Evolutionary conservation across 345 rosid species (phyloP), one percentile per base, ranked within the genome.

Genomic region (Populus davidiana): DNA sequence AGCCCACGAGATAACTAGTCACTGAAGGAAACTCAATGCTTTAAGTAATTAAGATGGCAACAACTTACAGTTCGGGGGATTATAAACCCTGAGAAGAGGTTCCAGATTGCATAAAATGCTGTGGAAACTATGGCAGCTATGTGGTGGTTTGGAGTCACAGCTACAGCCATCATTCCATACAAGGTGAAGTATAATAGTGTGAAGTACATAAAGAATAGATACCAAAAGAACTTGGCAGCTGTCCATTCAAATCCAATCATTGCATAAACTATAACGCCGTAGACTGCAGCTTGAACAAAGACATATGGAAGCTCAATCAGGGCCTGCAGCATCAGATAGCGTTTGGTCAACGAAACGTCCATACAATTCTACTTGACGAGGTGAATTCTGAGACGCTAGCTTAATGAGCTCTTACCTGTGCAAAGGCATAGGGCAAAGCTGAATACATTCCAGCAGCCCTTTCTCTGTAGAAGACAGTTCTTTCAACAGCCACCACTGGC

Each of bases 361-460:
- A 11, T 6, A 56, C 11, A 21, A 61, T 25, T 69, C 18, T 44
- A 10, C 25, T 62, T 6, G 41, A 18, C 29, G 8, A 61, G 8
- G 1, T 1, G 64, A 59, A 10, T 59, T n/a, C 5, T 56, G 11
- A 20, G 5, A 43, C 2, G 14, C 44, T 66, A 18, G 23, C 17
- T 35, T 44, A 8, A 38, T 2, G 47, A 43, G 47, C 47, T 11
- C 47, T 70, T 69, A 81, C 81, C 89, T 94, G 97, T 74, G 92
- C 80, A 74, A 90, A 88, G 72, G 97, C 98, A 69, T 91, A 92
- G 6, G 97, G 91, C 85, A 88, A 72, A 67, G 90, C 87, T 2
- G 98, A 91, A 69, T 91, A 93, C 96, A 93, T 93, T 77, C 98
- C 92, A 0, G 95, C 93, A 17, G 94, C 97, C 79, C 85, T 82